Conservation (phyloP, 208 protist species). For the Trypanosoma caninum region DNA sequence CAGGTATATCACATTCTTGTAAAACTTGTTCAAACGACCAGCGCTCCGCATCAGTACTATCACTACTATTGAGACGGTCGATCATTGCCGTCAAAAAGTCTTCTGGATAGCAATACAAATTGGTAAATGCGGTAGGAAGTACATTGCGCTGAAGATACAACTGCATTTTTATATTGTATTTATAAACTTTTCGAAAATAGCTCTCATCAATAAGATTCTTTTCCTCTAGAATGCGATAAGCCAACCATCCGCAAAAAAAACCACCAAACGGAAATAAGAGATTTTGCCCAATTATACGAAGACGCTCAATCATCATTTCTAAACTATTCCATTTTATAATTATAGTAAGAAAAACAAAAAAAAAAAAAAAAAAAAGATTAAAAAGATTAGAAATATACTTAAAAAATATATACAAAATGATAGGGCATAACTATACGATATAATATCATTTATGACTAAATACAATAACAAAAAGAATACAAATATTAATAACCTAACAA, state of each 20-base stretch:
- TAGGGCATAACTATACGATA: too few species aligned
- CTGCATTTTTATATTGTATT: constrained; percentile 62
- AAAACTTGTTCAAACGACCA: constrained; percentile 82
- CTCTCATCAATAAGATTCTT: constrained; percentile 30
- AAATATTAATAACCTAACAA: neutral
- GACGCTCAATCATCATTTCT: neutral
- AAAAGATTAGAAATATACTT: neutral
- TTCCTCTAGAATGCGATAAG: constrained; percentile 45
- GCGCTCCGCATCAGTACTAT: constrained; percentile 36
- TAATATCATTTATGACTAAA: neutral
- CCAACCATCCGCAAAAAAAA: constrained; percentile 64
- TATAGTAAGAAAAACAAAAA: neutral
- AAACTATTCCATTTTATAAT: neutral
- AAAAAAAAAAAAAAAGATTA: constrained; percentile 1
- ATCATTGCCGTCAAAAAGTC: constrained; percentile 50
- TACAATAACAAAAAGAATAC: neutral
- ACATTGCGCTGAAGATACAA: constrained; percentile 40
- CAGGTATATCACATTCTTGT: constrained; percentile 52
- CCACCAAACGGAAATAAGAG: constrained; percentile 45
- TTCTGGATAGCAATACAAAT: constrained; percentile 57
- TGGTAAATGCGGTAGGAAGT: constrained; percentile 40
- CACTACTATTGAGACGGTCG: constrained; percentile 39
- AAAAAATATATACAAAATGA: neutral
- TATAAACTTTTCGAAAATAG: constrained; percentile 38
- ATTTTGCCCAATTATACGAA: constrained; percentile 11